Conservation (phyloP, 176 grass and related monocot species). For the Tuctoria greenei region DNA sequence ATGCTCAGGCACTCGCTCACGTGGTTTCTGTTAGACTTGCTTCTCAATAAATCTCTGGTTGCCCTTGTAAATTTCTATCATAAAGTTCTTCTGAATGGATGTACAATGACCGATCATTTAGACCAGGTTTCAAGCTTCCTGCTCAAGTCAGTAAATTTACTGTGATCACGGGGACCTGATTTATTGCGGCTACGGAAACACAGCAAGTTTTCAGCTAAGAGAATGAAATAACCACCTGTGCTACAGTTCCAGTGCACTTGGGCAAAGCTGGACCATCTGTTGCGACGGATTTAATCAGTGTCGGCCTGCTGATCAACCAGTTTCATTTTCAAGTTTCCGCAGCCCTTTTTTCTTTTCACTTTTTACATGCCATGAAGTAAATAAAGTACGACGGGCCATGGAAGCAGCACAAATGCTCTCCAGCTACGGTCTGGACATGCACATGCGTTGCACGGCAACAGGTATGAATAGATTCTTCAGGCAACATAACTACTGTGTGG, state of each 20-base stretch:
- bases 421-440: neutral
- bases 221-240: neutral
- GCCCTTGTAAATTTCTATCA: neutral
- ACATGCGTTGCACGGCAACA: conserved; percentile 20
- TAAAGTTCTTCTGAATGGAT: neutral
- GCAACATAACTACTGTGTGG: neutral
- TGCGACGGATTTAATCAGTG: neutral
- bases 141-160: neutral
- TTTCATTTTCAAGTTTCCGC: neutral
- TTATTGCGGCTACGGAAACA: neutral
- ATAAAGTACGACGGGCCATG: neutral
- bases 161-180: neutral
- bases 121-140: neutral
- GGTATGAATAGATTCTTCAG: conserved; percentile 14
- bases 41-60: neutral
- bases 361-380: neutral
- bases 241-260: neutral
- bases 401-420: neutral
- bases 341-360: neutral
- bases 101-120: neutral
- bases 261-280: neutral
- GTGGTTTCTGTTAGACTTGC: neutral
- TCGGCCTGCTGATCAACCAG: neutral
- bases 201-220: neutral
- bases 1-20: neutral